Evolutionary conservation across 2,329 filamentous ascomycete species (phyloP), one percentile per base, ranked within the genome.

Genomic region (Berkeleyomyces rouxiae): DNA sequence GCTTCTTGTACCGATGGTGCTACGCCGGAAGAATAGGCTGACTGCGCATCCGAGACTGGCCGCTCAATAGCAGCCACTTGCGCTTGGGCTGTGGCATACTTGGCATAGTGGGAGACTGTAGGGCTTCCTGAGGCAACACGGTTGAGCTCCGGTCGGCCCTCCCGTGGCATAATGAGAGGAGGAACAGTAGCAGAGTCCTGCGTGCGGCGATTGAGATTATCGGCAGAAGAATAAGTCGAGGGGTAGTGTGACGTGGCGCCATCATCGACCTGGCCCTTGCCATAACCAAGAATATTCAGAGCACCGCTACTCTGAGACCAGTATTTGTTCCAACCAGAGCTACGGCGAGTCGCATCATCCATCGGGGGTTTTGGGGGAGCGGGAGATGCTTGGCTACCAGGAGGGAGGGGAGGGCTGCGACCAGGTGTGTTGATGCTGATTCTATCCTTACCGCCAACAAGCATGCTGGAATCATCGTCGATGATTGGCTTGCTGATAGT

Each of bases 311-410:
- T 86, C 59, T 85, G 85, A 11, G 85, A 87, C 81, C 87, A 90
- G 72, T 89, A 90, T 61, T 82, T 77, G 71, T 88, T 88, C 86
- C 86, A 90, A 58, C 85, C 85, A 3, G 85, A 88, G 68, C 84
- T 88, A 69, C 82, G 78, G 62, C 83, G 78, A 23, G 76, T 74
- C 70, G 65, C 69, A 71, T 66, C 70, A 70, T 63, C 72, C 74
- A 64, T 74, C 7, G 59, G 40, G 10, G 61, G 60, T 9, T 59
- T 59, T 1, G 59, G 61, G 4, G 58, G 59, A 5, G 59, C 47
- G 16, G 61, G 62, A 33, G 61, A 47, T 39, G 46, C 11, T 39
- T 57, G 58, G 37, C 59, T 53, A 6, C 63, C 63, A 4, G 63
- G 63, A 16, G 60, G 63, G 4, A 49, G 46, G 10, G 63, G 63